A percentile compares a stretch with the other conserved stretches of the same genome.
Conservation (phyloP, 2,329 filamentous ascomycete species). For the Pseudodiploospora longispora region DNA sequence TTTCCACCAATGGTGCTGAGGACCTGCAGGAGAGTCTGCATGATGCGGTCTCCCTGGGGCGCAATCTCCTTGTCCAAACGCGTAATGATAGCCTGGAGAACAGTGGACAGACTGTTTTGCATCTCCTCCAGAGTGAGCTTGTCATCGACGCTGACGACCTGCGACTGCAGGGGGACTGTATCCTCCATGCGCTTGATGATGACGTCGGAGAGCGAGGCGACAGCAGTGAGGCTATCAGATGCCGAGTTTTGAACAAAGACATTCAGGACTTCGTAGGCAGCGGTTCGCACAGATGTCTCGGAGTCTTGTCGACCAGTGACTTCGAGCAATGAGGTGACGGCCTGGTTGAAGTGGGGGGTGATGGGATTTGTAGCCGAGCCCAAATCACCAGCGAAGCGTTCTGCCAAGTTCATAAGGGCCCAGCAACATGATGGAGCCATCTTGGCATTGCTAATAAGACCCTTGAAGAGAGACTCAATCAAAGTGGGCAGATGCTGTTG, state of each 20-base stretch:
- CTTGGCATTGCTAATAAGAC: slow-evolving; percentile 83
- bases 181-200: slow-evolving; percentile 86
- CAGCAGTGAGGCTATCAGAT: slow-evolving; percentile 70
- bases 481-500: slow-evolving; percentile 73
- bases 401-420: slow-evolving; percentile 96
- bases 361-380: slow-evolving; percentile 72
- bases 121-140: slow-evolving; percentile 94
- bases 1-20: slow-evolving; percentile 70
- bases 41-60: slow-evolving; percentile 87
- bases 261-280: slow-evolving; percentile 94
- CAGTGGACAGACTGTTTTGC: slow-evolving; percentile 89
- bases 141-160: slow-evolving; percentile 95
- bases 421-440: slow-evolving; percentile 98
- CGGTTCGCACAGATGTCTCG: slow-evolving; percentile 85
- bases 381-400: slow-evolving; percentile 84
- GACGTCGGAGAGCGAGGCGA: slow-evolving; percentile 77
- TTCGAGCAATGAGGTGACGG: slow-evolving; percentile 73
- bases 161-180: slow-evolving; percentile 79
- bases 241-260: slow-evolving; percentile 89
- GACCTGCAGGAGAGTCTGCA: slow-evolving; percentile 78
- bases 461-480: slow-evolving; percentile 82
- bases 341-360: slow-evolving; percentile 87
- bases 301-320: slow-evolving; percentile 77
- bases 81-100: slow-evolving; percentile 84
- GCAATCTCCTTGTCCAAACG: slow-evolving; percentile 85